Conservation (phyloP, 768 basidiomycete species). For the Ramaria sp. region DNA sequence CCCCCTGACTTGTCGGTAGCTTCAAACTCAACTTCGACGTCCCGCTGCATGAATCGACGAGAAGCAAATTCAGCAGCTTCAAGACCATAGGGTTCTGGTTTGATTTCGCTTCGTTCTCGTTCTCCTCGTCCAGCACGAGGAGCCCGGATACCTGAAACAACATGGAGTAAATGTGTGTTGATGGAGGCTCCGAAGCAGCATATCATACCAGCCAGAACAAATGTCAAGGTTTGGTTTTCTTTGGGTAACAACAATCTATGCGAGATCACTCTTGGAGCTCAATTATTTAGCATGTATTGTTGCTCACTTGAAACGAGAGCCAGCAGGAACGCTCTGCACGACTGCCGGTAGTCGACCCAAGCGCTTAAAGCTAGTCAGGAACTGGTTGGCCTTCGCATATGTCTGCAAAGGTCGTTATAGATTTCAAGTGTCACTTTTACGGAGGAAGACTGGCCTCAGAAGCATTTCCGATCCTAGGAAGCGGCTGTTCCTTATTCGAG, state of each 20-base stretch:
- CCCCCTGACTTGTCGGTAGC: conserved; percentile 90
- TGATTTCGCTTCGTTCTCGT: conserved; percentile 44
- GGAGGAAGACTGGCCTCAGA: conserved; percentile 55
- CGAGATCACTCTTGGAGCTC: neutral
- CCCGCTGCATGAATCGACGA: conserved; percentile 83
- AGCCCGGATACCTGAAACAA: conserved; percentile 67
- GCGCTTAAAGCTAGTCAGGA: conserved; percentile 87
- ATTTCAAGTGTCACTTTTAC: neutral
- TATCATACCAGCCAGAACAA: conserved; percentile 74
- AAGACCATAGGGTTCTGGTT: conserved; percentile 77
- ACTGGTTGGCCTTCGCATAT: conserved; percentile 67
- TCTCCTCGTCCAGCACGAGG: conserved; percentile 73
- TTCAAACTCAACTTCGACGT: conserved; percentile 89
- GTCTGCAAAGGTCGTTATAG: conserved; percentile 29
- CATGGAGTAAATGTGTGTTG: neutral
- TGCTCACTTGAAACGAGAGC: conserved; percentile 86
- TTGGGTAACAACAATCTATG: conserved; percentile 71
- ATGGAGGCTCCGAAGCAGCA: neutral
- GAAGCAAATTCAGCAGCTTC: conserved; percentile 77
- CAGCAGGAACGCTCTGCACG: conserved; percentile 89
- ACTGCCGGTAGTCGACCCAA: conserved; percentile 72
- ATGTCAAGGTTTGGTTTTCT: conserved; percentile 86
- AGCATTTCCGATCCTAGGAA: conserved; percentile 77
- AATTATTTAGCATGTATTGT: neutral
- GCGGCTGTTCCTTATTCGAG: conserved; percentile 77